Conservation (phyloP, 106 monocot genomes). For the Dioscorea dumetorum region DNA sequence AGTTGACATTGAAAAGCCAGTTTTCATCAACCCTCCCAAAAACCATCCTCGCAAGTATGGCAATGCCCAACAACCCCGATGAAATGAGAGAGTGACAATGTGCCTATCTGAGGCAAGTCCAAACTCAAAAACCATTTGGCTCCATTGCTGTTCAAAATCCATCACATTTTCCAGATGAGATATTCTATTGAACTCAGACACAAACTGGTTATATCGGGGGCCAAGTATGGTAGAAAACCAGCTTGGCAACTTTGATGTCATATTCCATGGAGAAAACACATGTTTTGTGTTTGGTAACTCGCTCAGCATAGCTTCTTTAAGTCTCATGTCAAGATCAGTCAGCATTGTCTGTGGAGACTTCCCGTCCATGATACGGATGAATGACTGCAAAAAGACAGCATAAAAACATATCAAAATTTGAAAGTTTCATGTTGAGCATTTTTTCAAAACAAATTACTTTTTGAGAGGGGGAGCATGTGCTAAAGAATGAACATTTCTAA, state of each 20-base stretch:
- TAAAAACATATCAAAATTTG: neutral
- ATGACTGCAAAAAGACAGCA: conserved; percentile 33
- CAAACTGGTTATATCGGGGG: conserved; percentile 55
- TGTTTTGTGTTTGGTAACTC: conserved; percentile 62
- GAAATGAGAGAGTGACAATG: conserved; percentile 38
- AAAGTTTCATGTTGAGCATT: neutral
- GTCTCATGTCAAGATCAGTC: conserved; percentile 59
- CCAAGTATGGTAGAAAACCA: conserved; percentile 57
- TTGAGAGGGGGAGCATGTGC: no score
- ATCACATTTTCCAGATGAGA: conserved; percentile 34
- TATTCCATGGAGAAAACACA: conserved; percentile 54
- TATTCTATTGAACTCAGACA: conserved; percentile 42
- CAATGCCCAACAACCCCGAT: conserved; percentile 53
- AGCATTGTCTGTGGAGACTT: conserved; percentile 59
- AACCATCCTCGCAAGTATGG: conserved; percentile 63
- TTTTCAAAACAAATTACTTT: no score
- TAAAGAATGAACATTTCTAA: no score
- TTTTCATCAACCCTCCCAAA: conserved; percentile 37
- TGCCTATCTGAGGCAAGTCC: conserved; percentile 58
- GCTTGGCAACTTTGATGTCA: conserved; percentile 48
- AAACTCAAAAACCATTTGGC: conserved; percentile 53
- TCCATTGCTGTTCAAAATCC: conserved; percentile 60
- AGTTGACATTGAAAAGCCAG: conserved; percentile 31
- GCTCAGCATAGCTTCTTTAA: conserved; percentile 46
- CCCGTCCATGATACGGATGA: conserved; percentile 58